These are phyloP conservation scores for Penicillium oxalicum DNA, from an alignment of 2,329 filamentous ascomycete genomes.

Conservation along the genomic window DNA sequence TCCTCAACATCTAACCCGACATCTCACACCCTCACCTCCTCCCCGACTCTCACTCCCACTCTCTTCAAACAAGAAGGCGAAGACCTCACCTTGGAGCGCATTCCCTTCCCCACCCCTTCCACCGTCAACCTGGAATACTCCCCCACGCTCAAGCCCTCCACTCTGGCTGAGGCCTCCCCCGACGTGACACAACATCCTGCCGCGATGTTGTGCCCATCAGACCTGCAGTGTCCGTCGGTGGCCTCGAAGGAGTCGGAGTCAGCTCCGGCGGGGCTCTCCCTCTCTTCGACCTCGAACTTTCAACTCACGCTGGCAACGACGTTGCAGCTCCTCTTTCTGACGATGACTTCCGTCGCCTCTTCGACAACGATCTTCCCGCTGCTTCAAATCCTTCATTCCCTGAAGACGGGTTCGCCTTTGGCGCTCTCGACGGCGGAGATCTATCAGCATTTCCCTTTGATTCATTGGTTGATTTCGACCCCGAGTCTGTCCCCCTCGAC, in stretches of 20 bases:
- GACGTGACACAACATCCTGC: slow-evolving; percentile 99
- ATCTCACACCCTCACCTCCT: slow-evolving; percentile 25
- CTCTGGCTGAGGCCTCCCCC: slow-evolving; percentile 59
- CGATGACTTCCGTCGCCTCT: slow-evolving; percentile 57
- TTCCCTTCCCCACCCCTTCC: slow-evolving; percentile 37
- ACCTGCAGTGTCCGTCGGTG: slow-evolving; percentile 99
- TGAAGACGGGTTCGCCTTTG: slow-evolving; percentile 71
- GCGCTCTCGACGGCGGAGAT: slow-evolving; percentile 52
- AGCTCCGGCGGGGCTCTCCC: slow-evolving; percentile 30
- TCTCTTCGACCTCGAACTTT: slow-evolving; percentile 39
- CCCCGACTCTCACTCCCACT: slow-evolving; percentile 37
- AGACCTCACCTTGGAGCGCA: slow-evolving; percentile 37
- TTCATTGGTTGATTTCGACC: slow-evolving; percentile 52
- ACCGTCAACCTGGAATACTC: slow-evolving; percentile 34
- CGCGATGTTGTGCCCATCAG: slow-evolving; percentile 84
- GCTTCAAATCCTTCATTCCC: slow-evolving; percentile 68
- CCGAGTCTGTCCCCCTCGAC: slow-evolving; percentile 43
- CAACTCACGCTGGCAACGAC: slow-evolving; percentile 48
- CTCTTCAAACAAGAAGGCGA: slow-evolving; percentile 42
- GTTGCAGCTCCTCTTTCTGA: slow-evolving; percentile 62
- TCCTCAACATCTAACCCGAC: too few species aligned
- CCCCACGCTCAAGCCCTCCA: slow-evolving; percentile 36
- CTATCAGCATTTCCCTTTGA: slow-evolving; percentile 48
- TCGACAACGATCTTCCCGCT: slow-evolving; percentile 61
- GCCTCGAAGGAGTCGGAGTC: slow-evolving; percentile 45